Conservation (phyloP, 768 basidiomycete genomes). For the Lactarius vividus region DNA sequence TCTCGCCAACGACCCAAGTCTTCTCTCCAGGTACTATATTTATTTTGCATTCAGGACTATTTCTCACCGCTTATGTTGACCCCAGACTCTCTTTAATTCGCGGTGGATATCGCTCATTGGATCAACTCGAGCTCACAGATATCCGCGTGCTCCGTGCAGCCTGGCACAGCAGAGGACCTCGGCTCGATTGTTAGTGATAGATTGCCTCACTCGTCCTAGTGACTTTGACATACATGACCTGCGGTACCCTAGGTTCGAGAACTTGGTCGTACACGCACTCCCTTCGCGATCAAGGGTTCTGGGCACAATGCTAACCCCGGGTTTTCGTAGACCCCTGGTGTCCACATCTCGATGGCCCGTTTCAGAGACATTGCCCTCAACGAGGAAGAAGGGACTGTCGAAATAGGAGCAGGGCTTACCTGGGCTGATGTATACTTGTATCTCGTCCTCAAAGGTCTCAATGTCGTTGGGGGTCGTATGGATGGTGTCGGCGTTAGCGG, state of each 20-base stretch:
- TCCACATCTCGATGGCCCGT: constrained; percentile 2
- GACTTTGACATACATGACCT: background rate
- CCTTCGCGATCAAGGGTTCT: constrained; percentile 3
- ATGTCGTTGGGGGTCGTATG: background rate
- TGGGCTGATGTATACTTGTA: background rate
- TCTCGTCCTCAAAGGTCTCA: background rate
- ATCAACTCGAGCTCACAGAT: constrained; percentile 1
- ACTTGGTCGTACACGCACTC: background rate
- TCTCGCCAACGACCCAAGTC: background rate
- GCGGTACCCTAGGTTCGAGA: background rate
- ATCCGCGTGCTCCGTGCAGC: constrained; percentile 7
- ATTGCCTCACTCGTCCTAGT: background rate
- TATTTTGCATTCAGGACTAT: background rate
- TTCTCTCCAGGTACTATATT: constrained; percentile 2
- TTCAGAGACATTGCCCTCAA: background rate
- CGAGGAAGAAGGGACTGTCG: background rate
- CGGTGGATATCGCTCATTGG: background rate
- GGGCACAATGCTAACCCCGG: constrained; percentile 4
- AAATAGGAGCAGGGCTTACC: background rate
- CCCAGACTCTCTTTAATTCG: background rate
- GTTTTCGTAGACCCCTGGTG: constrained; percentile 5
- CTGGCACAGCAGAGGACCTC: constrained; percentile 1
- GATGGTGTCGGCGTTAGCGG: background rate
- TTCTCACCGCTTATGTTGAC: no score
- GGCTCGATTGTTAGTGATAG: background rate